These are phyloP conservation scores for Stereocaulon alpinum DNA, from an alignment of 495 filamentous ascomycete genomes.

Conservation along the genomic window DNA sequence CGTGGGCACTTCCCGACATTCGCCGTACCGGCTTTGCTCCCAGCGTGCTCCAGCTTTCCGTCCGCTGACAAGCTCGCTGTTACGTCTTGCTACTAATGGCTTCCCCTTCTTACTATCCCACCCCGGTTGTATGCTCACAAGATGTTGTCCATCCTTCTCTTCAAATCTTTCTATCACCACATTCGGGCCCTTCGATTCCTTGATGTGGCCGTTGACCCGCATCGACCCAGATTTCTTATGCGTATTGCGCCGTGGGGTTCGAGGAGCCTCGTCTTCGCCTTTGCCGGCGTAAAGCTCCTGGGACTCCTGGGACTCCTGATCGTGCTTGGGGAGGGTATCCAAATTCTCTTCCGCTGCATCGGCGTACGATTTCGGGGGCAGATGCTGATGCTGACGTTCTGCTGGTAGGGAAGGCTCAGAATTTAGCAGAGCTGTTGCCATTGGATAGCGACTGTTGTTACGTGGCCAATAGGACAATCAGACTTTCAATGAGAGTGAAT, in stretches of 20 bases:
- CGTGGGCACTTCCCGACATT: neutral
- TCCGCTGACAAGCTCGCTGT: slow-evolving; percentile 26
- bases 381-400: slow-evolving; percentile 22
- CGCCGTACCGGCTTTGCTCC: slow-evolving; percentile 25
- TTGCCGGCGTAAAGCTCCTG: slow-evolving; percentile 17
- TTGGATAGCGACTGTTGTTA: neutral
- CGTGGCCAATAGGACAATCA: neutral
- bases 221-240: slow-evolving; percentile 17
- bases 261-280: slow-evolving; percentile 18
- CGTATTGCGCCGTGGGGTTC: slow-evolving; percentile 16
- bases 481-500: neutral
- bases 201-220: slow-evolving; percentile 10
- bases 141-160: slow-evolving; percentile 22
- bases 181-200: slow-evolving; percentile 3
- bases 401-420: slow-evolving; percentile 14
- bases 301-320: neutral
- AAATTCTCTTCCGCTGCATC: slow-evolving; percentile 23
- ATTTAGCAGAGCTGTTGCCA: slow-evolving; percentile 10
- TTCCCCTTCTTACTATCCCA: slow-evolving; percentile 7
- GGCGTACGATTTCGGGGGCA: slow-evolving; percentile 26
- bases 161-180: slow-evolving; percentile 18
- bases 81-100: slow-evolving; percentile 14
- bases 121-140: slow-evolving; percentile 16
- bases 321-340: neutral
- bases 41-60: slow-evolving; percentile 25